Base-by-base conservation (phyloP, 1,284 basidiomycete species). In the Cryptococcus sp. region DNA sequence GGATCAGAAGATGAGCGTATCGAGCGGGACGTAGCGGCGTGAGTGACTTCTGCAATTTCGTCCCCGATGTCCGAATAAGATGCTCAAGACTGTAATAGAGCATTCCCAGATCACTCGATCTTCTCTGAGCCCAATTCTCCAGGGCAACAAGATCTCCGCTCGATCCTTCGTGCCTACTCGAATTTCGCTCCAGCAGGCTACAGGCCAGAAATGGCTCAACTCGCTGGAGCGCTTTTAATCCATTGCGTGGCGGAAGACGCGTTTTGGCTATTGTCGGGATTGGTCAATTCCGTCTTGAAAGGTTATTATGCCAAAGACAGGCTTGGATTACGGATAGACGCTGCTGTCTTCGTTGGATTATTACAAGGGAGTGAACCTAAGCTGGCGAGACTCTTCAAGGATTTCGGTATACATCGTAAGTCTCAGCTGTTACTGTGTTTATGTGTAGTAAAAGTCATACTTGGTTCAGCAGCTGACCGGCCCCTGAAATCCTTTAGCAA, bases 211-310 rank as follows among this genome's bases (percentile, higher is more conserved):
- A 81, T 96, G 58, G 85, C 87, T 3, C 79, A 86, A 17, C 84
- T 96, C 50, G 86, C 87, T 11, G 91, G 89, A 0, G 86, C 90
- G 55, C 78, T 95, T 25, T 78, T 96, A 0, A 80, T 91, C 26
- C 87, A 92, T 58, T 86, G 89, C 1, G 90, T 89, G 0, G 89
- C 93, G 60, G 92, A 96, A 75, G 91, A 95, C 62, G 89, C 91
- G 0, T 97, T 97, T 73, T 96, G 91, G 91, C 68, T 81, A 13
- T 67, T 82, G 11, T 70, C 72, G 7, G 91, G 91, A 3, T 88
- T 96, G 67, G 83, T 91, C 10, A 83, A 85, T 6, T 84, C 89
- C 59, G 80, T 93, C 7, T 55, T 77, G 48, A 87, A 89, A 26
- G 83, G 88, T 3, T 93, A 93, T 75, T 95, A 91, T 74, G 84